Conservation (phyloP, 2,329 filamentous ascomycete species). For the Hymenoscyphus salicellus region DNA sequence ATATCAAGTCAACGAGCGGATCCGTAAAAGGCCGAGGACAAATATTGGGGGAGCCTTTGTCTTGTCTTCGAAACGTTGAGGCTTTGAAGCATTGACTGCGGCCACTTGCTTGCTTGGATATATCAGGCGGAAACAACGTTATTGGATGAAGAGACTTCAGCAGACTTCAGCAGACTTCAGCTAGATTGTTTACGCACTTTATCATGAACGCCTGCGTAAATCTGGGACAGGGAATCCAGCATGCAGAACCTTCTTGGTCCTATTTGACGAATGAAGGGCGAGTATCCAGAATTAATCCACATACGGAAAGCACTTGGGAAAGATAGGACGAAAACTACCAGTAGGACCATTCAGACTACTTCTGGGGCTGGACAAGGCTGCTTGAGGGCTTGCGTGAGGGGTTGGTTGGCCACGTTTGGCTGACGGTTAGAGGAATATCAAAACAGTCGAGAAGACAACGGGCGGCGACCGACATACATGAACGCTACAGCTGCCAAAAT, state of each 20-base stretch:
- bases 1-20: conserved; percentile 30
- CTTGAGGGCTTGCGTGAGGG: conserved; percentile 28
- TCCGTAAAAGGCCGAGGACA: conserved; percentile 28
- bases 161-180: conserved; percentile 26
- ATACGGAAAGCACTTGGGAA: conserved; percentile 18
- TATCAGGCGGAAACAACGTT: conserved; percentile 25
- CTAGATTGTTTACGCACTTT: conserved; percentile 25
- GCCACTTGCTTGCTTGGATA: conserved; percentile 21
- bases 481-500: conserved; percentile 24
- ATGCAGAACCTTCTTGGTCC: conserved; percentile 3
- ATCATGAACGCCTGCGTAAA: conserved; percentile 22
- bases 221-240: background rate
- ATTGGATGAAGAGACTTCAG: conserved; percentile 26
- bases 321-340: conserved; percentile 28
- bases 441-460: conserved; percentile 24
- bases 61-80: conserved; percentile 28
- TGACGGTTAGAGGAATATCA: conserved; percentile 30
- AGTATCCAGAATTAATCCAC: conserved; percentile 10
- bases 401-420: conserved; percentile 29
- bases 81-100: conserved; percentile 27
- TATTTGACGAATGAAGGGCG: conserved; percentile 19
- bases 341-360: conserved; percentile 20
- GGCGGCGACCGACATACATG: conserved; percentile 35
- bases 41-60: conserved; percentile 25
- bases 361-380: conserved; percentile 30